Evolutionary conservation across 805 yeast species (phyloP), one percentile per base, ranked within the genome.

Genomic region (Ascoidea tarda): DNA sequence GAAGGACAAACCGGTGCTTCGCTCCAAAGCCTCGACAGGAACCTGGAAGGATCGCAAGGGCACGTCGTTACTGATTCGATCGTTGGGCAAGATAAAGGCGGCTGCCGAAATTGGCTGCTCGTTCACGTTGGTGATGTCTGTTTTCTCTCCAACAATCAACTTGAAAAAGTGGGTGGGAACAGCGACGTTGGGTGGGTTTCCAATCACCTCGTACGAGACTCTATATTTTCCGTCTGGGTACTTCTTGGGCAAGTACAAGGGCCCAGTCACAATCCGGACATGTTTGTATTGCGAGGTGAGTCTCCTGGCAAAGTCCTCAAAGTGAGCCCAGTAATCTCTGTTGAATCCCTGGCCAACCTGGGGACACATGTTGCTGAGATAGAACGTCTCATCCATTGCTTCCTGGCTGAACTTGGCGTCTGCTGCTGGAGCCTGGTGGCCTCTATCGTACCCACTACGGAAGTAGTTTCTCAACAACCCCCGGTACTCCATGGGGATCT

Each of bases 341-440:
- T 93, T 93, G 71, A 93, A 93, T 0, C 99, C 99, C 5, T 84
- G 95, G 4, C 99, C 99, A 4, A 93, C 96, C 66, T 93, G 99
- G 1, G 99, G 99, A 6, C 95, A 79, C 75, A 93, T 91, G 67
- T 93, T 93, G 5, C 96, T 83, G 60, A 93, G 70, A 57, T 72
- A 79, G 62, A 93, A 93, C 0, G 99, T 93, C 65, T 91, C 96
- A 67, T 93, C 84, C 98, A 93, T 91, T 16, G 97, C 97, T 16
- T 65, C 59, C 67, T 93, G 99, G 38, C 81, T 79, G 69, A 80
- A 93, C 64, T 87, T 89, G 32, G 98, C 97, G 66, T 93, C 86
- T 0, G 98, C 98, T 5, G 99, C 99, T 3, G 99, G 97, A 0
- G 96, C 97, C 61, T 87, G 88, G 67, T 93, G 99, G 5, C 99